These are phyloP conservation scores for Pseudotsuga menziesii DNA, from an alignment of 75 land plant genomes.

Conservation along the genomic window DNA sequence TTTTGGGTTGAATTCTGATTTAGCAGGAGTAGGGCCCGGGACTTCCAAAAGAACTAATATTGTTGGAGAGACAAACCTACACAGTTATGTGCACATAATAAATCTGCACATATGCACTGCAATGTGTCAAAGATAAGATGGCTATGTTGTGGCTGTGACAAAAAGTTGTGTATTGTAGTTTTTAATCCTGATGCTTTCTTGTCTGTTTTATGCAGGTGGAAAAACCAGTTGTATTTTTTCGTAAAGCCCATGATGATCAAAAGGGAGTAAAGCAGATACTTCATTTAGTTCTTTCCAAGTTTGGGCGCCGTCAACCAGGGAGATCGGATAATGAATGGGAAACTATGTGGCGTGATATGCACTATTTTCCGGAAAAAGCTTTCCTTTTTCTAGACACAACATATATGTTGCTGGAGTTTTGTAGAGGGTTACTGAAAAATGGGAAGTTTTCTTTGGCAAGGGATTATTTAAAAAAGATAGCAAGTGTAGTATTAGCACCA, in stretches of 20 bases:
- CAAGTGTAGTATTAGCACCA: slow-evolving; percentile 32
- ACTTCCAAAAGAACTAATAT: too few species aligned
- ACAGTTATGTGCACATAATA: too few species aligned
- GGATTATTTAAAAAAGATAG: slow-evolving; percentile 62
- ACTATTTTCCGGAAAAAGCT: slow-evolving; percentile 71
- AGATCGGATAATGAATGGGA: slow-evolving; percentile 91
- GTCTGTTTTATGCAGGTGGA: too few species aligned
- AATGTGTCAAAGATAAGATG: too few species aligned
- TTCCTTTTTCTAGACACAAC: slow-evolving; percentile 83
- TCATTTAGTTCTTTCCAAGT: slow-evolving; percentile 81
- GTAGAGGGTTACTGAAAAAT: slow-evolving; percentile 83
- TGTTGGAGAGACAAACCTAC: too few species aligned
- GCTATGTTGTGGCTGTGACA: too few species aligned
- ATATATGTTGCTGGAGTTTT: slow-evolving; percentile 73
- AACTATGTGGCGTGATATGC: slow-evolving; percentile 80
- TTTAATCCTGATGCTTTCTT: too few species aligned
- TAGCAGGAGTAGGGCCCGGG: too few species aligned
- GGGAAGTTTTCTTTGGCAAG: slow-evolving; percentile 89
- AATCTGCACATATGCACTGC: too few species aligned
- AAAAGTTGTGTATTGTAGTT: too few species aligned
- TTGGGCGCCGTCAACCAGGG: slow-evolving; percentile 70
- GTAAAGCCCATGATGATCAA: slow-evolving; percentile 50
- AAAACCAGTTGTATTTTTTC: too few species aligned
- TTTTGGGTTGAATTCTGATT: too few species aligned
- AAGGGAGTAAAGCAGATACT: slow-evolving; percentile 75